These are phyloP conservation scores for Neurospora intermedia DNA, from an alignment of 495 filamentous ascomycete genomes.

Conservation along the genomic window DNA sequence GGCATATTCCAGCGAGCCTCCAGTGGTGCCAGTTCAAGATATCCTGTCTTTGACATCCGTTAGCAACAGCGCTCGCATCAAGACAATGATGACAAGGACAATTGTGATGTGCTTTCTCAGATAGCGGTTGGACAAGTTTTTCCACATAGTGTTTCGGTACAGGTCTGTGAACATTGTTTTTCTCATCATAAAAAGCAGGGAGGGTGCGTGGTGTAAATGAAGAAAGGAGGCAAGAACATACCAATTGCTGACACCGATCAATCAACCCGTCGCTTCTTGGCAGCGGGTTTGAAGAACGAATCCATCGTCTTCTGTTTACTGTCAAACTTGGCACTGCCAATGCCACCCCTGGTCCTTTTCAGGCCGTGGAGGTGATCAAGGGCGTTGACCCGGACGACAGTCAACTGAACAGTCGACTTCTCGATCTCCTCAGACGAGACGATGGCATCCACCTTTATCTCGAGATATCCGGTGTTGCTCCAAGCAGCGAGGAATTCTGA, in stretches of 20 bases:
- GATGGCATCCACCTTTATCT: constrained; percentile 2
- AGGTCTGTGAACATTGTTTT: constrained; percentile 67
- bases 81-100: constrained; percentile 1
- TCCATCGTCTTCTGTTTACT: constrained; percentile 61
- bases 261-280: constrained; percentile 38
- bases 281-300: constrained; percentile 50
- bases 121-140: constrained; percentile 67
- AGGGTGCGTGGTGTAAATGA: neutral
- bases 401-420: constrained; percentile 12
- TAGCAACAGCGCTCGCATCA: constrained; percentile 10
- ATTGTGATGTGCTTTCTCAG: constrained; percentile 39
- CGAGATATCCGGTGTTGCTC: constrained; percentile 35
- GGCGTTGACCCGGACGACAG: constrained; percentile 48
- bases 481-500: constrained; percentile 21
- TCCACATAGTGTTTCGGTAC: constrained; percentile 60
- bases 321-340: constrained; percentile 66
- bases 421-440: neutral
- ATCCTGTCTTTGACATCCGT: constrained; percentile 7
- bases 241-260: constrained; percentile 5
- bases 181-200: constrained; percentile 46
- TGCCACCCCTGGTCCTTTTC: constrained; percentile 64
- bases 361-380: constrained; percentile 58
- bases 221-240: constrained; percentile 22
- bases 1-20: neutral
- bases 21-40: neutral